Base-by-base conservation (phyloP, 306 rosid genomes). In the Castanopsis chinensis region DNA sequence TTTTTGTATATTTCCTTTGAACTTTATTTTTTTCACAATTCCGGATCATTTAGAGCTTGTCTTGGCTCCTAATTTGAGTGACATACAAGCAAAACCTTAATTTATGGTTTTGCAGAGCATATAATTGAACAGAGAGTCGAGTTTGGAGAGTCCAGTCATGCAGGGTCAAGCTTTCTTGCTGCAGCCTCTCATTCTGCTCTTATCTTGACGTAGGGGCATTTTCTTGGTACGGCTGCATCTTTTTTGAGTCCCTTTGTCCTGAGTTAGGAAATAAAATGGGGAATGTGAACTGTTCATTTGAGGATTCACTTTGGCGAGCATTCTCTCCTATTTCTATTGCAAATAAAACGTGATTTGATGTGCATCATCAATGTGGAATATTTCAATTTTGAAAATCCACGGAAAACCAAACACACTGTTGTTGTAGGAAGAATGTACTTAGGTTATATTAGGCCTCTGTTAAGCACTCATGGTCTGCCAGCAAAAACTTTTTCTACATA, bases 271-370 rank as follows among this genome's bases (percentile, higher is more conserved):
- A 90, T 85, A 86, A 90, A 27, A 52, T 43, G 76, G 86, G 89
- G 83, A 78, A 83, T 84, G 86, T 86, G 77, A 84, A 76, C 87
- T 87, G 56, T 14, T 81, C 63, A 25, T 71, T 76, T 74, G 83
- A 76, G 75, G 74, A 21, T 20, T 59, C 59, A 67, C 43, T 12
- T 84, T 85, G 25, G 72, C 57, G 77, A 78, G 85, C 84, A 77
- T 82, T 76, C 82, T 76, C 72, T 71, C 69, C 25, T 56, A 79
- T 72, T 78, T 85, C 41, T 56, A 33, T 60, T 27, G 49, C 80
- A 33, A 90, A 88, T 92, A 85, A 87, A 72, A 71, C 72, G 25
- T 25, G 78, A 71, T 43, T 52, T 63, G n/a, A 49, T 49, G 49
- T 67, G 72, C 35, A 35, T 67, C 72, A 14, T 13, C 49, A 67